Evolutionary conservation across 192 early-diverging fungal genomes (phyloP), one percentile per base, ranked within the genome.

Genomic region (Funneliformis geosporum): DNA sequence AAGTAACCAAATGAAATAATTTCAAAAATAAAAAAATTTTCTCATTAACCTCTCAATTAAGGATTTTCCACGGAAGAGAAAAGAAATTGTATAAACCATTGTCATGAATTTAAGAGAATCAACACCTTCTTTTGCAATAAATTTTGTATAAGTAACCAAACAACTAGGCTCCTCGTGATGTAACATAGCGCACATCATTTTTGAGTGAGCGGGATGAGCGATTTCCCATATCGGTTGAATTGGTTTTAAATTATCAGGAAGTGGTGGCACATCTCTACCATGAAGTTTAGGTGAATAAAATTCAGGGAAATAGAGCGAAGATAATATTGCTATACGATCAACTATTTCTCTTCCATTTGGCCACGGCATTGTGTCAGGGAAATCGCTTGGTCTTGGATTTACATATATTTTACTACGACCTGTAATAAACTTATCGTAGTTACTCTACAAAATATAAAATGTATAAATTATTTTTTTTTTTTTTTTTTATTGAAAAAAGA

Each of bases 151-250:
- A 46, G 60, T 78, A n/a, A 67, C 6, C 23, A 64, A 67, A 46
- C 76, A 78, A 68, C 76, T 78, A 23, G 43, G 64, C 8, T 78
- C 76, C 2, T 78, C 76, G 2, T 43, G 76, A 46, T 78, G 76
- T 38, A 78, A 47, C 64, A 67, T 47, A 9, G 76, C 76, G 23
- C 76, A 78, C 64, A 66, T 38, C 42, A 61, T 78, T 78, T 33
- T 64, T 6, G 23, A 67, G 39, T 78, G 76, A 25, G 62, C 64
- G 4, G 76, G 76, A 27, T 78, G 76, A 16, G 76, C 76, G 9
- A 67, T 44, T 67, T 64, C 76, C 7, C 66, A 67, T 39, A 78
- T 50, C 47, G 76, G 76, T 21, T 78, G 60, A 28, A 78, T 78
- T 14, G 64, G 61, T n/a, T 50, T 44, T 28, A 78, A 66, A 47